These are phyloP conservation scores for Metschnikowia aberdeeniae DNA, from an alignment of 805 yeast genomes.

Conservation along the genomic window DNA sequence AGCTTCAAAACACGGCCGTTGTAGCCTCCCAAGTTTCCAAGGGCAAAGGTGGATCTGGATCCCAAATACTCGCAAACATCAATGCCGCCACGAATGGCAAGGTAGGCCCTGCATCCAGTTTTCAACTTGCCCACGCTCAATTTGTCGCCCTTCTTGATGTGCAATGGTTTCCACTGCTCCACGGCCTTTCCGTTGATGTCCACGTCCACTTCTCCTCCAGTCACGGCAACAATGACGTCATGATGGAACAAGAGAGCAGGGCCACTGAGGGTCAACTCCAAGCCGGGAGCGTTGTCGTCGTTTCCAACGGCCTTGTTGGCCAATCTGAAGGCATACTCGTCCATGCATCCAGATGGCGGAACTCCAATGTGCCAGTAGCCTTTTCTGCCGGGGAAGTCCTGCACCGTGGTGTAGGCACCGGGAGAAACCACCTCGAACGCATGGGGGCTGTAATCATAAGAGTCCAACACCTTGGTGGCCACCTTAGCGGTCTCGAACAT, in stretches of 20 bases:
- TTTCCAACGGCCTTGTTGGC: constrained; percentile 93
- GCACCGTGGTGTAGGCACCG: constrained; percentile 95
- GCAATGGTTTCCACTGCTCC: constrained; percentile 69
- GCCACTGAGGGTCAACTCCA: constrained; percentile 84
- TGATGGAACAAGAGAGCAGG: constrained; percentile 84
- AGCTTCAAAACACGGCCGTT: constrained; percentile 88
- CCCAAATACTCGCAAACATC: constrained; percentile 94
- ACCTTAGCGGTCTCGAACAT: constrained; percentile 84
- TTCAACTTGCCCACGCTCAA: constrained; percentile 76
- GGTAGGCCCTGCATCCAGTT: constrained; percentile 83
- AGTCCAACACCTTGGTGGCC: constrained; percentile 82
- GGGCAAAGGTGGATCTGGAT: constrained; percentile 93
- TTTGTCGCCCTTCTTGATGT: constrained; percentile 68
- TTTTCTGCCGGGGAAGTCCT: constrained; percentile 89
- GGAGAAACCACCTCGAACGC: constrained; percentile 85
- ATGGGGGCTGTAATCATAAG: constrained; percentile 71
- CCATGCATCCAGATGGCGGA: constrained; percentile 99
- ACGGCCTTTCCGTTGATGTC: constrained; percentile 57
- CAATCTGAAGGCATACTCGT: constrained; percentile 79
- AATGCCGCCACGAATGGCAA: constrained; percentile 88
- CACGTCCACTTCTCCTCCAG: constrained; percentile 80
- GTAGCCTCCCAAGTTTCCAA: constrained; percentile 90
- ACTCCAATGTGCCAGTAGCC: constrained; percentile 92
- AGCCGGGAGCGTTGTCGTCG: constrained; percentile 74
- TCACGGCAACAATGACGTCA: constrained; percentile 69